Evolutionary conservation across 2,329 filamentous ascomycete genomes (phyloP).

Genomic region (Verticillium albo-atrum): DNA sequence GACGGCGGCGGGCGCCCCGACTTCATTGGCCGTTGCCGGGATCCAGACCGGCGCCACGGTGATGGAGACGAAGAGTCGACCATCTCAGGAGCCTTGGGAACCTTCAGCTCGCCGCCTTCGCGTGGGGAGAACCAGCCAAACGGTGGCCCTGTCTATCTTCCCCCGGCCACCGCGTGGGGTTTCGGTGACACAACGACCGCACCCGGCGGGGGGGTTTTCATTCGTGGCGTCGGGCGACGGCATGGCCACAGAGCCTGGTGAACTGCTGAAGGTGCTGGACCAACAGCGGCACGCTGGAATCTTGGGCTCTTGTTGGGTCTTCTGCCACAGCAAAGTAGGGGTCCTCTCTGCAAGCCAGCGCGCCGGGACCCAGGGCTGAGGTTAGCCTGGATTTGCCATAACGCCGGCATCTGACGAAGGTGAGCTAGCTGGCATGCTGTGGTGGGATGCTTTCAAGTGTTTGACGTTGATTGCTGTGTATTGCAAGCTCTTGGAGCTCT

Average conservation of each 20-base stretch:
- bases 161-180: neutral
- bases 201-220: neutral
- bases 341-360: neutral
- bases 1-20: neutral
- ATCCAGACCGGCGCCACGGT: neutral
- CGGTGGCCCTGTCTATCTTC: neutral
- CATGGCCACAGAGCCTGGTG: neutral
- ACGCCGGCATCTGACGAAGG: neutral
- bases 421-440: neutral
- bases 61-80: neutral
- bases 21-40: neutral
- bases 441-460: neutral
- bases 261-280: neutral
- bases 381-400: neutral
- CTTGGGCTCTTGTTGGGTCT: neutral
- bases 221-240: neutral
- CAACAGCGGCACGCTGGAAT: neutral
- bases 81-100: neutral
- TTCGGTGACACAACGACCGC: neutral
- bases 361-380: neutral
- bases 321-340: neutral
- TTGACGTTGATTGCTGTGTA: neutral
- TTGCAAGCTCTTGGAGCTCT: neutral
- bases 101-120: neutral
- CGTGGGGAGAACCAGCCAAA: neutral